Evolutionary conservation across 2,329 filamentous ascomycete genomes (phyloP).

Genomic region (Cryphonectria naterciae): DNA sequence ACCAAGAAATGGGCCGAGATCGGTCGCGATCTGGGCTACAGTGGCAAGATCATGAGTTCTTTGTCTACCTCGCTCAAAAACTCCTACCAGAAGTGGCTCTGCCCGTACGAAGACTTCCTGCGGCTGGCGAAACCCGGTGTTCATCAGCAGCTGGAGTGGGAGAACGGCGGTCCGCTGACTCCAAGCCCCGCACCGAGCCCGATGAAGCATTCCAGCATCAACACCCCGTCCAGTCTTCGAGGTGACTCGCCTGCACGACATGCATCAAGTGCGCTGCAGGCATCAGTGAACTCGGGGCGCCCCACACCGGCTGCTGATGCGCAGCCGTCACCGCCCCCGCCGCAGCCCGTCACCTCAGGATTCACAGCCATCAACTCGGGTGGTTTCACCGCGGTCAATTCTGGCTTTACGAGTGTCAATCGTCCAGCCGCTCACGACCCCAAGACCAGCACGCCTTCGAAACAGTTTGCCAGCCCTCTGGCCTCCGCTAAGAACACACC

Average conservation of each 20-base stretch:
- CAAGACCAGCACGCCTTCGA: constrained; percentile 66
- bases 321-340: constrained; percentile 42
- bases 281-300: constrained; percentile 50
- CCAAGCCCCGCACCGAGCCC: constrained; percentile 73
- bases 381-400: constrained; percentile 76
- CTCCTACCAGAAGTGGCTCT: constrained; percentile 95
- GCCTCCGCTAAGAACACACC: constrained; percentile 67
- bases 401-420: constrained; percentile 71
- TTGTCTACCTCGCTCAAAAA: constrained; percentile 97
- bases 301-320: constrained; percentile 55
- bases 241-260: constrained; percentile 70
- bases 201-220: constrained; percentile 65
- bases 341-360: constrained; percentile 38
- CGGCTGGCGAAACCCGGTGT: constrained; percentile 89
- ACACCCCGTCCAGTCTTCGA: constrained; percentile 61
- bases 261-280: constrained; percentile 58
- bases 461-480: constrained; percentile 65
- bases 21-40: constrained; percentile 93
- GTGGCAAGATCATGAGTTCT: constrained; percentile 99
- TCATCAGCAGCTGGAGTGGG: constrained; percentile 91
- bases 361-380: constrained; percentile 65
- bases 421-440: constrained; percentile 46
- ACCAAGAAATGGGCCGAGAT: constrained; percentile 99
- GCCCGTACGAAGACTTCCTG: constrained; percentile 95
- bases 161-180: constrained; percentile 90